Evolutionary conservation across 257 asterid species (phyloP), one percentile per base, ranked within the genome.

Genomic region (Salvia miltiorrhiza): DNA sequence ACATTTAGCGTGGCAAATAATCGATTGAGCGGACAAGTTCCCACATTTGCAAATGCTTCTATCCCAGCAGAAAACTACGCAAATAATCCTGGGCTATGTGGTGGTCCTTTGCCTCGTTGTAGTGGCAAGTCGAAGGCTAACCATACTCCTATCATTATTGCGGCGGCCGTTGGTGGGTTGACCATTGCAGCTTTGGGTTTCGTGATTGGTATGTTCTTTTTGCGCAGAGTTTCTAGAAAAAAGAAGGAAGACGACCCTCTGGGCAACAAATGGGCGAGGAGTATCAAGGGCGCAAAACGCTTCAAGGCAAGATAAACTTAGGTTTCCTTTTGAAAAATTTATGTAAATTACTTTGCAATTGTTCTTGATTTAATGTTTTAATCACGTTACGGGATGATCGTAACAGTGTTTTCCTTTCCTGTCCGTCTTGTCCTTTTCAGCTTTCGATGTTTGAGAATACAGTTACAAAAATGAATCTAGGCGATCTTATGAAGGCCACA

Each of bases 31-130:
- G 86, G 86, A 9, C 84, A 5, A 1, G 70, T 83, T 69, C 88
- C 86, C 2, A 0, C 0, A 0, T 83, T 81, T 72, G 12, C 0
- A 0, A 83, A 69, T 65, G 58, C 72, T 62, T 13, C 33, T 48
- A 7, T 70, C 65, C 6, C 64, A 2, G 68, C 56, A 2, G 87
- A 53, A 9, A 79, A 69, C 78, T 89, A 69, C 76, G 78, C 86
- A 4, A 67, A 72, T 59, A 89, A 89, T 78, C 65, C 70, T 1
- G 96, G 95, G 21, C 82, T 89, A 1, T 89, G 95, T 69, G 92
- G 87, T 39, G n/a, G 0, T 10, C 87, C 89, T 19, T 71, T 87
- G 72, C 14, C 80, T 9, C 12, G 1, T 35, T 89, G 95, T 73
- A 5, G 32, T 11, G 53, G 33, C 30, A 4, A 49, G 23, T 10